A percentile compares a stretch with the other conserved stretches of the same genome.
phyloP scores from a whole-genome alignment of 192 early-diverging fungal species.

The Coemansia sp. region DNA sequence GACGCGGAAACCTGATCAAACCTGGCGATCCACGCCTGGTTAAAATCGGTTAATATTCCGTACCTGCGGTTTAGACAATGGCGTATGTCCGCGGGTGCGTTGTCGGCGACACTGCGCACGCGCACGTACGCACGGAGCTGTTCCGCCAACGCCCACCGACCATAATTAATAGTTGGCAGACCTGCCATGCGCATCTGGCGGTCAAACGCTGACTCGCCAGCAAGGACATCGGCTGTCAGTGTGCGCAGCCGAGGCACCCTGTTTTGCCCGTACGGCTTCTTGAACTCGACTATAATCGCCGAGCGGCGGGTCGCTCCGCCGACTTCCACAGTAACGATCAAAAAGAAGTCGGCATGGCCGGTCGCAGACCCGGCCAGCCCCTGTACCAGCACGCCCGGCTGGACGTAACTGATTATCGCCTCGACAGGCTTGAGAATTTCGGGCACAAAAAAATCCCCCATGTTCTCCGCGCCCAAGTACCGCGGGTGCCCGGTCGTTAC shows the following conservation, averaged over 20 bases:
- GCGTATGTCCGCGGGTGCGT: too few species aligned
- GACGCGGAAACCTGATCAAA: too few species aligned
- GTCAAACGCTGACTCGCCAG: not conserved
- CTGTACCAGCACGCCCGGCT: not conserved
- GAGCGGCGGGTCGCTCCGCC: not conserved
- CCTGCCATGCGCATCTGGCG: not conserved
- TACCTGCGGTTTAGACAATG: too few species aligned
- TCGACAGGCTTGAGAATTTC: too few species aligned
- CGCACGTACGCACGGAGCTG: too few species aligned
- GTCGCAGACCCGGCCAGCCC: not conserved
- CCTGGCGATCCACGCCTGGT: too few species aligned
- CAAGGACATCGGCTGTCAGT: not conserved
- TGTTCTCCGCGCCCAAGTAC: too few species aligned
- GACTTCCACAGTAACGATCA: not conserved
- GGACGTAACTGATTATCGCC: too few species aligned
- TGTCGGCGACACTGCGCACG: too few species aligned
- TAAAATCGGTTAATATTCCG: too few species aligned
- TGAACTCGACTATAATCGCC: not conserved
- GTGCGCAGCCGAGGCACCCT: not conserved
- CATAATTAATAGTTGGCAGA: not conserved
- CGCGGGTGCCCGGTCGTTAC: too few species aligned
- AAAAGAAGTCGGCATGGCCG: not conserved
- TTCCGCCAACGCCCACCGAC: not conserved
- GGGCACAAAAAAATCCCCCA: too few species aligned
- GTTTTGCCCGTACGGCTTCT: not conserved